phyloP scores from a whole-genome alignment of 495 filamentous ascomycete genomes.

The Parathielavia appendiculata region DNA sequence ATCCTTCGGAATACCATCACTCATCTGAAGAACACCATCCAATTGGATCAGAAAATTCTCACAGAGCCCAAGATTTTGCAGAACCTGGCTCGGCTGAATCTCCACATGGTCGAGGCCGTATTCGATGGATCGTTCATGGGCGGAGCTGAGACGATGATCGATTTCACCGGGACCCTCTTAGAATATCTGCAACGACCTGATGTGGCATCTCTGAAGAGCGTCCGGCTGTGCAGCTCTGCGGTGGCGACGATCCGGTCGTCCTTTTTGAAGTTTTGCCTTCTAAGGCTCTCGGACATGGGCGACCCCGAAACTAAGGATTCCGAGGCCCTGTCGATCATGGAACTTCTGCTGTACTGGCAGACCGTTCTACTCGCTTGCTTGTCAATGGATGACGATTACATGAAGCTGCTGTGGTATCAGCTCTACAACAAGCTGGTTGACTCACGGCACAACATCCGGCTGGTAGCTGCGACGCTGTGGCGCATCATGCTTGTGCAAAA shows the following conservation, averaged over 20 bases:
- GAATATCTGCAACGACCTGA: conserved; percentile 88
- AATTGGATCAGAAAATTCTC: conserved; percentile 65
- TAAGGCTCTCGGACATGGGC: conserved; percentile 78
- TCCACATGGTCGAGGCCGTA: conserved; percentile 79
- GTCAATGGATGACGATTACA: conserved; percentile 66
- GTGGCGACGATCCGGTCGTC: conserved; percentile 66
- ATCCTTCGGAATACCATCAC: conserved; percentile 69
- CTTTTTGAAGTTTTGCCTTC: conserved; percentile 69
- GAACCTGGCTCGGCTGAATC: conserved; percentile 73
- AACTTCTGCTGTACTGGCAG: conserved; percentile 92
- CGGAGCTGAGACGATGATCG: conserved; percentile 73
- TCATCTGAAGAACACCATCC: conserved; percentile 61
- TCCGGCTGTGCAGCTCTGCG: conserved; percentile 79
- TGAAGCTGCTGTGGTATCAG: conserved; percentile 81
- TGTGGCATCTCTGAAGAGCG: conserved; percentile 70
- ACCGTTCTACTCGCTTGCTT: conserved; percentile 75
- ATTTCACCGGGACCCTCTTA: conserved; percentile 77
- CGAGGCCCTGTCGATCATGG: conserved; percentile 62
- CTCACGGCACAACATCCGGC: conserved; percentile 55
- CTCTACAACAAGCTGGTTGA: conserved; percentile 80
- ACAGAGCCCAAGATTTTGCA: conserved; percentile 76
- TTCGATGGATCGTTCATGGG: conserved; percentile 95
- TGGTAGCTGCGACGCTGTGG: conserved; percentile 77
- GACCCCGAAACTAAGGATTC: conserved; percentile 51
- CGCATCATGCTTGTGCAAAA: conserved; percentile 91